Base-by-base conservation (phyloP, 768 basidiomycete species). In the Boletus insuetus region DNA sequence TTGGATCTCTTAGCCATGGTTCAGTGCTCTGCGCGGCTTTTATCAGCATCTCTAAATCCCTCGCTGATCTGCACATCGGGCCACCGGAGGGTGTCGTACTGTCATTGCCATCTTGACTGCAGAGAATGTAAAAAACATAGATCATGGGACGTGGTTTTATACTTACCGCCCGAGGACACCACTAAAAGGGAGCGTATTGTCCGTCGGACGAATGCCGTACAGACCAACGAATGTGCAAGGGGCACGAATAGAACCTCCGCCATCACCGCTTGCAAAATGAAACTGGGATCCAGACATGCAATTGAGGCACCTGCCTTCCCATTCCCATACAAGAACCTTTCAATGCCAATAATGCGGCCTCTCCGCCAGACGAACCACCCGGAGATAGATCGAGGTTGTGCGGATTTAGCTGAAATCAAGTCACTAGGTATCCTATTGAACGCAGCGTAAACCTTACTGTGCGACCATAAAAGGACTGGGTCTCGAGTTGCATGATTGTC, bases 351-450 rank as follows among this genome's bases (percentile, higher is more conserved):
- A 82, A 60, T 0, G 82, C 79, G 6, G 73, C 71, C 63, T 81
- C 82, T 32, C 82, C 82, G 8, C 82, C 82, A 3, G 77, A 77
- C 11, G 79, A 80, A n/a, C 82, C 82, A 13, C 82, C 82, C 1
- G 74, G 64, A 0, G 76, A 78, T 22, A 80, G 63, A 12, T 66
- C 46, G 2, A 73, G 66, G 56, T 81, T 80, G 65, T 69, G 64
- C 1, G 82, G 82, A 53, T 82, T 80, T 31, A 71, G 61, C 43
- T 80, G 68, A 40, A 46, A 45, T 22, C n/a, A 32, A 19, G 43
- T 55, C 8, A 58, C 14, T 12, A 17, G 29, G 8, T 19, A 37
- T n/a, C 20, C 10, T 17, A 8, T 17, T 3, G 10, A 1, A 3
- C 1, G n/a, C 14, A 46, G 20, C 16, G 7, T 13, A 14, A 17